Base-by-base conservation (phyloP, 2,329 filamentous ascomycete genomes). In the Pseudophaeomoniella oleicola region DNA sequence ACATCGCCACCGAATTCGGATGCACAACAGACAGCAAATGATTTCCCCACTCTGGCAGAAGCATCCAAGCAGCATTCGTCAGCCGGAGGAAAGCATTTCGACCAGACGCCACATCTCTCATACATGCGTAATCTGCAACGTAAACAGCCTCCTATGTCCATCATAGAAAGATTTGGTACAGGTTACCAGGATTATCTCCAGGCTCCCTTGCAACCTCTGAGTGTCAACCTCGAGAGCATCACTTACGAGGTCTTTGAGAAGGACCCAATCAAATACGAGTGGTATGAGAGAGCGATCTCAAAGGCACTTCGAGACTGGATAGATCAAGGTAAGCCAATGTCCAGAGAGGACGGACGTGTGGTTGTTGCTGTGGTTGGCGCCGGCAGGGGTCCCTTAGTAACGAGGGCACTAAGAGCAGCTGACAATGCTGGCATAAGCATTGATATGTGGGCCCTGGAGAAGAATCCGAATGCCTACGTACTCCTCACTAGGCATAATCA, bases 211-310 rank as follows among this genome's bases (percentile, higher is more conserved):
- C 92, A 98, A 55, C 90, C 90, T 0, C 68, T 98, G 11, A 88
- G 88, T 0, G 90, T 98, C 57, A 98, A 98, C 48, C 69, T 98
- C 11, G 92, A 98, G 56, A 94, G 86, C 33, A 82, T 93, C 30
- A 98, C 90, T 0, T 98, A 98, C 56, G 90, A 98, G 54, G 88
- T 96, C 2, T 98, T 98, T 50, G 90, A 98, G 56, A 92, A 92
- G 47, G 92, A 98, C 45, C 90, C 90, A 0, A 82, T 98, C 60
- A 98, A 98, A 59, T 98, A 98, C 55, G 78, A 86, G 44, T 92
- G 88, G 69, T 98, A 98, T 54, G 86, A 96, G 56, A 68, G 71
- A 32, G 90, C 90, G 11, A 80, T 92, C 39, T 73, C 75, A 3
- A 75, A 82, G 44, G 88, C 90, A 1, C 66, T 98, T 42, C 68